Evolutionary conservation across 768 basidiomycete genomes (phyloP).

Genomic region (Aureoboletus auriporus): DNA sequence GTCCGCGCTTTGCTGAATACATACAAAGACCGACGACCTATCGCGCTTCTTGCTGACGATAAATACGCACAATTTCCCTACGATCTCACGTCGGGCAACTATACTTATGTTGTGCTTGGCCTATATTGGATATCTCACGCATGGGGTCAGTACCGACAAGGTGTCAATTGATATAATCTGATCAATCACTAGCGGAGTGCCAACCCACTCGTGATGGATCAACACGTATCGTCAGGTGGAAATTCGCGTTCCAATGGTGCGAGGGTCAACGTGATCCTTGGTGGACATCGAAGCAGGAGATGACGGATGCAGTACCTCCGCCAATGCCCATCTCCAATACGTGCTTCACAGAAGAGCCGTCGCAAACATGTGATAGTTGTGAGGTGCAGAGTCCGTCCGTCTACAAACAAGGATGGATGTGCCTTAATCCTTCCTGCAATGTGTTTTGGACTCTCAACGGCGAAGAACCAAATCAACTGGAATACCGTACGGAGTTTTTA

Average conservation of each 20-base stretch:
- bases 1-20: conserved; percentile 65
- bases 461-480: conserved; percentile 34
- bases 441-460: conserved; percentile 47
- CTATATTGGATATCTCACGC: conserved; percentile 68
- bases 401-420: conserved; percentile 57
- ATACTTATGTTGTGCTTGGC: conserved; percentile 49
- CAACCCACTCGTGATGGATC: conserved; percentile 45
- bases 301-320: background rate
- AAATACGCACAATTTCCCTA: conserved; percentile 72
- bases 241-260: conserved; percentile 86
- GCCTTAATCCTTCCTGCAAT: conserved; percentile 55
- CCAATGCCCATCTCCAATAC: background rate
- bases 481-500: conserved; percentile 49
- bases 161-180: conserved; percentile 8
- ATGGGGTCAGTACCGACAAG: conserved; percentile 34
- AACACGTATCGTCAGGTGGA: conserved; percentile 66
- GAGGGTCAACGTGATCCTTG: conserved; percentile 59
- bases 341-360: background rate
- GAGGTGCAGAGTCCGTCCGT: conserved; percentile 43
- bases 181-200: conserved; percentile 48
- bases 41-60: conserved; percentile 72
- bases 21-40: conserved; percentile 48
- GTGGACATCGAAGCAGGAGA: conserved; percentile 34
- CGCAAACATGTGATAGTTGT: conserved; percentile 42
- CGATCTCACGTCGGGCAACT: conserved; percentile 47